Evolutionary conservation across 225 moss, liverwort and hornwort species (phyloP).

Genomic region (Pleurozium schreberi): DNA sequence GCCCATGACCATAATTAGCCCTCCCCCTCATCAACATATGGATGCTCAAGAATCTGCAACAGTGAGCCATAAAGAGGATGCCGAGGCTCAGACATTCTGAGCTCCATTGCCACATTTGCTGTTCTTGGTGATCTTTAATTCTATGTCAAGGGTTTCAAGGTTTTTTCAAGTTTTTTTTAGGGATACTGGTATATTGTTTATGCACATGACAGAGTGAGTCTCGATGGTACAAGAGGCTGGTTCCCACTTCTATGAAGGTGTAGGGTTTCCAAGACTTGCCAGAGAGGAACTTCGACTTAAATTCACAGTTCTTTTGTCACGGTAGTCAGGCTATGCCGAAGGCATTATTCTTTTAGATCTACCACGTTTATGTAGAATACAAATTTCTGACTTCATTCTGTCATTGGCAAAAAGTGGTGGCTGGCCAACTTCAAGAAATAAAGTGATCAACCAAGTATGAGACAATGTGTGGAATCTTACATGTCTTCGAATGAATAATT

Average conservation of each 20-base stretch:
- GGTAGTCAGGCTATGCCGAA: background rate
- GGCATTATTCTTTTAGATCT: background rate
- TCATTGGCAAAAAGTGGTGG: background rate
- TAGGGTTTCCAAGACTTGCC: background rate
- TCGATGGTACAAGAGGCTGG: background rate
- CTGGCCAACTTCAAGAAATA: background rate
- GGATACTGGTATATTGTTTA: background rate
- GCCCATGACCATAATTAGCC: constrained; percentile 43
- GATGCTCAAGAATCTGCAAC: constrained; percentile 23
- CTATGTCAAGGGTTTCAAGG: background rate
- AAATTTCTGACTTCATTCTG: background rate
- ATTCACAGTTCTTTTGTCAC: background rate
- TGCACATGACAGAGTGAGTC: background rate
- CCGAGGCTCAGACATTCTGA: constrained; percentile 27
- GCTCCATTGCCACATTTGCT: background rate
- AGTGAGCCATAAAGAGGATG: constrained; percentile 29
- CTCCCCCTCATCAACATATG: constrained; percentile 42
- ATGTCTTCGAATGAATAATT: background rate
- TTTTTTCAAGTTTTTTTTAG: background rate
- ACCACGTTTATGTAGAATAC: background rate
- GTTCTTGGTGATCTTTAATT: background rate
- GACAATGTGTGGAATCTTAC: background rate
- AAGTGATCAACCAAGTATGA: background rate
- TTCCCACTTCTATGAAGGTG: background rate
- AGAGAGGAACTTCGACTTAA: background rate